Percentiles rank a stretch among this genome's conserved stretches.
These are phyloP conservation scores for Quercus robur DNA, from an alignment of 306 rosid species.

Conservation along the genomic window DNA sequence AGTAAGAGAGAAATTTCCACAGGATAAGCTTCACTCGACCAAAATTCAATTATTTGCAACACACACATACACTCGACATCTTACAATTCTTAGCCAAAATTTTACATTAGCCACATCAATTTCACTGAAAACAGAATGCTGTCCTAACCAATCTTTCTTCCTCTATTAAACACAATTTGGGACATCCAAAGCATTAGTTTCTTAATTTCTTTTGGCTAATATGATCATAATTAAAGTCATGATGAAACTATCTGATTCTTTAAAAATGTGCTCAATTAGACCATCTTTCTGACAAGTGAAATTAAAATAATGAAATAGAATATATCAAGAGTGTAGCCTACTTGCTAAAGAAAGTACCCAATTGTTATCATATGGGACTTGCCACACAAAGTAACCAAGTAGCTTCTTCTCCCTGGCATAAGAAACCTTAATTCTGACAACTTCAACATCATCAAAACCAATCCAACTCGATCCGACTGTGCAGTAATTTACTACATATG, in stretches of 20 bases:
- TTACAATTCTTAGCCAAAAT: not conserved
- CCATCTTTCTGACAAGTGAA: too few relatives aligned
- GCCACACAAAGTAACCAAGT: conserved; percentile 33
- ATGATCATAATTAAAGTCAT: not conserved
- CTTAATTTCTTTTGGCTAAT: not conserved
- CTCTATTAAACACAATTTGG: not conserved
- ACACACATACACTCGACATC: not conserved
- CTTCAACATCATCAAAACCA: too few relatives aligned
- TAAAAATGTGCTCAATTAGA: too few relatives aligned
- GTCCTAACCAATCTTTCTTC: too few relatives aligned
- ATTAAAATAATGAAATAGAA: too few relatives aligned
- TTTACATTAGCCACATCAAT: not conserved
- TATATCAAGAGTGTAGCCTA: too few relatives aligned
- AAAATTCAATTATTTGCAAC: too few relatives aligned
- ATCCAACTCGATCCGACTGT: too few relatives aligned
- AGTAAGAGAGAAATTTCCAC: too few relatives aligned
- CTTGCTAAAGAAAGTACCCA: conserved; percentile 36
- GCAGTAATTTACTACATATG: conserved; percentile 17
- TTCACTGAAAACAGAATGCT: not conserved
- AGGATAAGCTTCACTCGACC: too few relatives aligned
- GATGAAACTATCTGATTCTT: too few relatives aligned
- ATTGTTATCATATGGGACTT: conserved; percentile 29
- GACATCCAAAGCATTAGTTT: not conserved
- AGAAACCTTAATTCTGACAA: too few relatives aligned
- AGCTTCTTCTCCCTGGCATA: not conserved